Base-by-base conservation (phyloP, 495 filamentous ascomycete genomes). In the Peziza echinospora region DNA sequence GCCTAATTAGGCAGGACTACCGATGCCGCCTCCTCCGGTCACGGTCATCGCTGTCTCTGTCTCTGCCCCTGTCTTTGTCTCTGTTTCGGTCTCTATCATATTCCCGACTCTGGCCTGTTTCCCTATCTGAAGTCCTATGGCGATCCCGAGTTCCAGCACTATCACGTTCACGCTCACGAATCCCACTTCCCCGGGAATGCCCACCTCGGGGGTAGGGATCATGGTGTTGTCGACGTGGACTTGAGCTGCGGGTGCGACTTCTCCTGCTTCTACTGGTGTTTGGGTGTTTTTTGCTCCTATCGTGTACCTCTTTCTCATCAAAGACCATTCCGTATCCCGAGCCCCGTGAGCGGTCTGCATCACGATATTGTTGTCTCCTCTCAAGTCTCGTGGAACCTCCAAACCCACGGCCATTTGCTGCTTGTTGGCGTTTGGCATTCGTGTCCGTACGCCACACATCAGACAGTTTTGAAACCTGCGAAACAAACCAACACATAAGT, bases 351-450 rank as follows among this genome's bases (percentile, higher is more conserved):
- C 53, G 62, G 10, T 65, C 63, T n/a, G 59, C 61, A 24, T 62
- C 55, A n/a, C 84, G 72, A 58, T 94, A 97, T 52, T 96, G 85
- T 43, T 80, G 71, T 65, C 83, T 80, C 68, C 85, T 84, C 65
- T 96, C 85, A 42, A 97, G 64, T 49, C 75, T 71, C 28, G 73
- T 73, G 17, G 93, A 79, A 45, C 89, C 89, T 49, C 91, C 89
- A 66, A 92, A 96, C 26, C 87, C 87, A 50, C 67, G 56, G 23
- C 44, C 28, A 23, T 52, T 54, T 8, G 65, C 69, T 47, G 71
- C 67, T 46, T 66, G 67, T 50, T 71, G 71, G 24, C 89, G 71
- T 65, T 91, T 94, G 10, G 70, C 68, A 58, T 91, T 89, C n/a
- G 84, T 91, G 26, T 78, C 73, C 47, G 70, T 79, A 45, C 91